Base-by-base conservation (phyloP, 164 flowering plant genomes). In the Malania oleifera region DNA sequence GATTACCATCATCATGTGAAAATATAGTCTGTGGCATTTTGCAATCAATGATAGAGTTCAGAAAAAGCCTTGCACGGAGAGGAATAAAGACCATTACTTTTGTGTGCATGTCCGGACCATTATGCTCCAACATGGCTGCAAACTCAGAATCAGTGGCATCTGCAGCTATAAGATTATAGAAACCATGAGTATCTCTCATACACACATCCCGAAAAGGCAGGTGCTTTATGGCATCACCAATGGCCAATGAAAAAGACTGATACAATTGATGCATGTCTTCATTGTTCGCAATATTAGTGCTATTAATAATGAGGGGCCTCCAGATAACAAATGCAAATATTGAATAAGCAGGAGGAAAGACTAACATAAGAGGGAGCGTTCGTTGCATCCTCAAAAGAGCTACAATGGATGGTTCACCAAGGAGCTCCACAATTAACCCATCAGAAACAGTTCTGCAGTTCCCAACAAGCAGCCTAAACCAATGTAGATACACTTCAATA, bases 401-500 rank as follows among this genome's bases (percentile, higher is more conserved):
- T 53, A 84, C 66, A 29, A 83, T 62, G 50, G 84, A 80, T 43
- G 96, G 77, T 57, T 91, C 96, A 59, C 99, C 98, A 55, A 95
- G 69, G 64, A 91, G 91, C 18, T 85, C 91, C 63, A 74, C 84
- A 59, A 91, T 71, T 15, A 89, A 70, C 22, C 99, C 98, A 74
- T 95, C 96, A 57, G 46, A 87, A 56, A 95, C 72, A 17, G 86
- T 82, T 69, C 85, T 79, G 62, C 89, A 86, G 62, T 91, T 91
- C 29, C 99, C 99, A 59, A 89, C 70, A 68, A 95, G 95, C 63
- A 95, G 78, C 78, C 98, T 79, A 71, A 91, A 95, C 99, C 96
- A 91, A 67, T 89, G 97, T 41, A 83, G 67, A 70, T 67, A 78
- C 31, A 83, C 78, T 80, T 91, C 99, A 61, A 83, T 59, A 17